These are phyloP conservation scores for Eucalyptus fibrosa DNA, from an alignment of 345 rosid species.

Conservation along the genomic window DNA sequence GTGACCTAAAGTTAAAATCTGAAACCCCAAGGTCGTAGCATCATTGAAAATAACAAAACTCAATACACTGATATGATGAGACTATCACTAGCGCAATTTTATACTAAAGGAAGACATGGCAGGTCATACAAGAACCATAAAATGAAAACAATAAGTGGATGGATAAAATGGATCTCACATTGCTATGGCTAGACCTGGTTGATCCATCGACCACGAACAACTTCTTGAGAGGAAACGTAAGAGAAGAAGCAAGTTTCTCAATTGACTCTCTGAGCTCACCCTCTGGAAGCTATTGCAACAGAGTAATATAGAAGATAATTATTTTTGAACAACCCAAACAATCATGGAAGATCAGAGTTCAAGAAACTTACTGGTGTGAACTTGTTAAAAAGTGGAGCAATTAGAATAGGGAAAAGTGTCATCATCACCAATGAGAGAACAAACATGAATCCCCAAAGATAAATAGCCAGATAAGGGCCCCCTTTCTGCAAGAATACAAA, in stretches of 20 bases:
- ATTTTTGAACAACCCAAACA: not conserved
- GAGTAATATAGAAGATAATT: not conserved
- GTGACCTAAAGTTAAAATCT: not conserved
- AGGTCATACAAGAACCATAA: not conserved
- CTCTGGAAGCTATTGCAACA: conserved; percentile 66
- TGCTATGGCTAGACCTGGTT: conserved; percentile 99
- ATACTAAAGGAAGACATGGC: not conserved
- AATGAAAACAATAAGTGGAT: not conserved
- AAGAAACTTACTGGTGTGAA: conserved; percentile 79
- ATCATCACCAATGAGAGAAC: conserved; percentile 92
- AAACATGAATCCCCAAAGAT: conserved; percentile 97
- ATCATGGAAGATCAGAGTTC: not conserved
- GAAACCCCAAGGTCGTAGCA: not conserved
- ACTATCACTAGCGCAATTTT: not conserved
- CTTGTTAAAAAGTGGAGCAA: conserved; percentile 96
- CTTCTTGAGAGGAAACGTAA: conserved; percentile 85
- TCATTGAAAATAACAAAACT: not conserved
- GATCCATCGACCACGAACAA: conserved; percentile 98
- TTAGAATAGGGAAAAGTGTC: conserved; percentile 84
- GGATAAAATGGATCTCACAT: conserved; percentile 39
- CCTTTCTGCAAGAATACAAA: conserved; percentile 60
- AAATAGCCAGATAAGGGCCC: conserved; percentile 97
- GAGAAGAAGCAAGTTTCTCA: conserved; percentile 85
- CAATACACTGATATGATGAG: not conserved
- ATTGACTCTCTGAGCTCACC: conserved; percentile 78